Evolutionary conservation across 768 basidiomycete species (phyloP).

Genomic region (Psilocybe subaeruginosa): DNA sequence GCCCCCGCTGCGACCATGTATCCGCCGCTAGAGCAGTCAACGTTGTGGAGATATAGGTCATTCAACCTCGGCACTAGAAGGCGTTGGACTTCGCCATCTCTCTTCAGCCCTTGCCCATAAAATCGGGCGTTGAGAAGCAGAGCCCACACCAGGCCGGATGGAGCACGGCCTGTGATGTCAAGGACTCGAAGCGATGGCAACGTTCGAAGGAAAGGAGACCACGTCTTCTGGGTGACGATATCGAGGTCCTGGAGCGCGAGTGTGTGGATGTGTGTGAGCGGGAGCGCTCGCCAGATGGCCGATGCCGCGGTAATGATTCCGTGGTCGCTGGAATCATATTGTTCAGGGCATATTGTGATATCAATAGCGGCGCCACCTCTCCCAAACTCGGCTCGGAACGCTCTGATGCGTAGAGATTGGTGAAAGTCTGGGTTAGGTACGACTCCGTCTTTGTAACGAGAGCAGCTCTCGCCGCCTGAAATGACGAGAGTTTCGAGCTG

Average conservation of each 20-base stretch:
- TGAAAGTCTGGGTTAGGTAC: conserved; percentile 31
- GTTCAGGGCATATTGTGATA: conserved; percentile 32
- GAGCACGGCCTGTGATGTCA: conserved; percentile 38
- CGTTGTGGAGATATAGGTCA: conserved; percentile 40
- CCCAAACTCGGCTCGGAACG: conserved; percentile 29
- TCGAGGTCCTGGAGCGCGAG: conserved; percentile 39
- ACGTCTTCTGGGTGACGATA: conserved; percentile 42
- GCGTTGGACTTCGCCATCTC: conserved; percentile 22
- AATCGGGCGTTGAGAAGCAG: conserved; percentile 39
- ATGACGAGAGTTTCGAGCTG: conserved; percentile 34
- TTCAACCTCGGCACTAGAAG: conserved; percentile 36
- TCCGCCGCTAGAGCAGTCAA: conserved; percentile 43
- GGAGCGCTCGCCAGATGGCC: conserved; percentile 34
- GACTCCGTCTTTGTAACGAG: conserved; percentile 23
- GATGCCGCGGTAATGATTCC: conserved; percentile 32
- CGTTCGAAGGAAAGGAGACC: conserved; percentile 32
- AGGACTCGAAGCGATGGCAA: conserved; percentile 37
- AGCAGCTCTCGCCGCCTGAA: conserved; percentile 28
- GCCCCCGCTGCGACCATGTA: conserved; percentile 37
- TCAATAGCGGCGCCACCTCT: conserved; percentile 30
- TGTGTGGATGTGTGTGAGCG: conserved; percentile 33
- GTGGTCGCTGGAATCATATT: conserved; percentile 30
- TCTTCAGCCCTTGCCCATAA: conserved; percentile 28
- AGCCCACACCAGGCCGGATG: conserved; percentile 43
- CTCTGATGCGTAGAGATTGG: conserved; percentile 36